Evolutionary conservation across 2,329 filamentous ascomycete species (phyloP).

Genomic region (Ophiostoma perfectum): DNA sequence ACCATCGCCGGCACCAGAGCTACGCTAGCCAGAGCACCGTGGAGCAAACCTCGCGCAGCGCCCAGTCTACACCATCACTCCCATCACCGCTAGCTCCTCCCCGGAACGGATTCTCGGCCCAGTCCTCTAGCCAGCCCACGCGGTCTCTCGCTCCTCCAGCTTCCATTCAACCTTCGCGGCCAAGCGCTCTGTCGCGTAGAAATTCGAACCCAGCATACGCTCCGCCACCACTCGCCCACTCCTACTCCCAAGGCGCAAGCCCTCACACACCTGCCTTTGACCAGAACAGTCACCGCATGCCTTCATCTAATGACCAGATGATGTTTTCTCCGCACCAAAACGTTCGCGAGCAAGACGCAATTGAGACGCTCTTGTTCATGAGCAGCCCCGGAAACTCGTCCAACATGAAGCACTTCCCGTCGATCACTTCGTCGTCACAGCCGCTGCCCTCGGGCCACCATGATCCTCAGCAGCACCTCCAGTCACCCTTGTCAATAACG

Average conservation of each 20-base stretch:
- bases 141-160: constrained; percentile 48
- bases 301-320: constrained; percentile 45
- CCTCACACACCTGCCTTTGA: constrained; percentile 35
- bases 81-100: constrained; percentile 23
- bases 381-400: constrained; percentile 70
- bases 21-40: constrained; percentile 22
- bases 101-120: constrained; percentile 28
- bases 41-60: constrained; percentile 11
- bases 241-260: constrained; percentile 38
- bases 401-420: constrained; percentile 54
- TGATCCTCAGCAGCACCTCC: constrained; percentile 17
- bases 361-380: constrained; percentile 76
- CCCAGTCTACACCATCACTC: constrained; percentile 20
- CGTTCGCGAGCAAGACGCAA: constrained; percentile 70
- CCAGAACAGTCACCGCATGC: constrained; percentile 29
- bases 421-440: constrained; percentile 34
- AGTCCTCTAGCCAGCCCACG: neutral
- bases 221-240: constrained; percentile 45
- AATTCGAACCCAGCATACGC: constrained; percentile 46
- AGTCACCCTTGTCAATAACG: constrained; percentile 29
- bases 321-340: constrained; percentile 65
- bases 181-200: constrained; percentile 38
- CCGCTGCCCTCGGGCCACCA: constrained; percentile 35
- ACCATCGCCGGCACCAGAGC: constrained; percentile 33
- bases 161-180: constrained; percentile 48